Conservation (phyloP, 495 filamentous ascomycete species). For the Talaromyces trachyspermus region DNA sequence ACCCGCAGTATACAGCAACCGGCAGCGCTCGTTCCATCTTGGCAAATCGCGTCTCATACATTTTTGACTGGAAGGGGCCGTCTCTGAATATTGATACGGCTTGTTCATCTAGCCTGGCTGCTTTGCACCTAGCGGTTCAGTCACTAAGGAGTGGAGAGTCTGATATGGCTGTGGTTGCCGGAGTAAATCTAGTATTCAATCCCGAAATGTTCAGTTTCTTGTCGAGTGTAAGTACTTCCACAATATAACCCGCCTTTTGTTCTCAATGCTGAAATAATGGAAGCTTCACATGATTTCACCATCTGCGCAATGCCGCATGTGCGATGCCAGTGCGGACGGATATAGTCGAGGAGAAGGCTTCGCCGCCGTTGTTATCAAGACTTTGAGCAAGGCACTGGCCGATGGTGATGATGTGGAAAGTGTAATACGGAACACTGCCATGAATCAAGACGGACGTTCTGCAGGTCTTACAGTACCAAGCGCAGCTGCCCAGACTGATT, state of each 20-base stretch:
- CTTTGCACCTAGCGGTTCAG: constrained; percentile 27
- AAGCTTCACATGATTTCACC: constrained; percentile 21
- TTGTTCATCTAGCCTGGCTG: constrained; percentile 29
- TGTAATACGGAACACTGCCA: constrained; percentile 28
- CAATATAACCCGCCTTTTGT: constrained; percentile 10
- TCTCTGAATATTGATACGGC: constrained; percentile 29
- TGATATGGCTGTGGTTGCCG: constrained; percentile 18
- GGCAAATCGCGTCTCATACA: constrained; percentile 31
- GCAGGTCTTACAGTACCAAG: constrained; percentile 33
- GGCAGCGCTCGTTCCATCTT: constrained; percentile 35
- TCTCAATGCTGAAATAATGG: background rate
- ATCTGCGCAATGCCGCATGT: constrained; percentile 19
- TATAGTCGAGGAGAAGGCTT: constrained; percentile 33
- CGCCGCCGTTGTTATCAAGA: constrained; percentile 25
- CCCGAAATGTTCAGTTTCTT: constrained; percentile 16
- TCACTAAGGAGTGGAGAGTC: constrained; percentile 20
- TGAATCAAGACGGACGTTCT: constrained; percentile 33
- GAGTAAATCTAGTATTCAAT: constrained; percentile 22
- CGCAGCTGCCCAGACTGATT: constrained; percentile 17
- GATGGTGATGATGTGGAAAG: constrained; percentile 33
- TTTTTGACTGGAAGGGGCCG: constrained; percentile 28
- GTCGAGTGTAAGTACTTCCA: constrained; percentile 9
- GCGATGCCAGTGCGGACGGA: constrained; percentile 26
- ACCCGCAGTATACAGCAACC: constrained; percentile 38
- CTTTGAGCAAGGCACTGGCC: constrained; percentile 11